Percentiles rank a stretch among this genome's conserved stretches.
phyloP scores from a whole-genome alignment of 352 stramenopile genomes.

The Globisporangium abappressorium region DNA sequence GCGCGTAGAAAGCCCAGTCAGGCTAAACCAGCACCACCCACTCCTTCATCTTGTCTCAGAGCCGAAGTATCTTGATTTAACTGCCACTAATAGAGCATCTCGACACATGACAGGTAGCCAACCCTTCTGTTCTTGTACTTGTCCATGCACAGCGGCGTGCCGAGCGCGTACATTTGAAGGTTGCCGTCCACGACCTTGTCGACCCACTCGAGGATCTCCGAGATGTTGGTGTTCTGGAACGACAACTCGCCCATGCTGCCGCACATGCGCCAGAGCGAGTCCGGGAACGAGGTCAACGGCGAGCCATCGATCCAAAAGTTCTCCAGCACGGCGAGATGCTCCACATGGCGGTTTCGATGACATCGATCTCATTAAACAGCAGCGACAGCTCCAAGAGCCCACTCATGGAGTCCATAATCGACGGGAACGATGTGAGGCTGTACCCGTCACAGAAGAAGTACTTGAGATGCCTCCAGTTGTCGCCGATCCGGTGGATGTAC shows the following conservation, averaged over 20 bases:
- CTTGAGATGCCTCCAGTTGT: not conserved
- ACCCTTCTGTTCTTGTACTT: not conserved
- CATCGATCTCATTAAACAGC: not conserved
- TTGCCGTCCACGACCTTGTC: not conserved
- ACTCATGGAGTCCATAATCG: not conserved
- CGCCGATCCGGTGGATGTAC: not conserved
- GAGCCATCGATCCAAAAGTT: conserved; percentile 4
- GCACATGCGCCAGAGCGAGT: not conserved
- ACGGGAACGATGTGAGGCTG: not conserved
- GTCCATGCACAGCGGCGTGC: not conserved
- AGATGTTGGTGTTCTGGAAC: not conserved
- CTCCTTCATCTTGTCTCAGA: too few species aligned
- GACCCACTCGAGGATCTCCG: not conserved
- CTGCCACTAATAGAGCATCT: not conserved
- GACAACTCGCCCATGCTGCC: not conserved
- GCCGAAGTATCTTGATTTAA: too few species aligned
- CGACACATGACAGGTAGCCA: not conserved
- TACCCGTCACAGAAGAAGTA: not conserved
- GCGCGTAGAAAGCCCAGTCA: too few species aligned
- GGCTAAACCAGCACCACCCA: too few species aligned
- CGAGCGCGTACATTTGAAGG: conserved; percentile 6
- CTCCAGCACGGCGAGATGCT: not conserved
- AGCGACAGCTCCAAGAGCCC: conserved; percentile 1
- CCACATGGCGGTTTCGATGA: not conserved
- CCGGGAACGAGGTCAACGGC: not conserved